These are phyloP conservation scores for Trichoderma brevicompactum DNA, from an alignment of 2,329 filamentous ascomycete species.

Conservation along the genomic window DNA sequence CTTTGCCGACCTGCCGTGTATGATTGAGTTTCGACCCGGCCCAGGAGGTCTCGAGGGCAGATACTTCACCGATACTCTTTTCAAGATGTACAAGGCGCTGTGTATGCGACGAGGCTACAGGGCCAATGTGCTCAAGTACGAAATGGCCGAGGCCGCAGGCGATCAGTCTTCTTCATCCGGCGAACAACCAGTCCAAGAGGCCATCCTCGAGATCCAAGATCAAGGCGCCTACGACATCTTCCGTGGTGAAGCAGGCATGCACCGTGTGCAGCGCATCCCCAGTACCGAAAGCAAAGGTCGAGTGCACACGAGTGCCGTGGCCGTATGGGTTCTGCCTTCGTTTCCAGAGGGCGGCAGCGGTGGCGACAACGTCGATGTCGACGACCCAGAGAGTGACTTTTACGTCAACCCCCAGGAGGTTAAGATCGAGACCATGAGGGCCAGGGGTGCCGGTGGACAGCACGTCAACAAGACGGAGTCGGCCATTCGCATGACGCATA, in stretches of 20 bases:
- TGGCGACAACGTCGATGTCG: conserved; percentile 62
- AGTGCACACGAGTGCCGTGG: conserved; percentile 90
- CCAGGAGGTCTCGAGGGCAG: conserved; percentile 90
- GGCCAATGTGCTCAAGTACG: conserved; percentile 75
- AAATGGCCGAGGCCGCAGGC: conserved; percentile 69
- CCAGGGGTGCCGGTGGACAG: conserved; percentile 89
- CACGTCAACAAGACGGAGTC: conserved; percentile 99
- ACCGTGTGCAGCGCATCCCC: conserved; percentile 91
- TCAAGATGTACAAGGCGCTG: conserved; percentile 87
- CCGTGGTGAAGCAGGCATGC: conserved; percentile 88
- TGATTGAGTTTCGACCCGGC: conserved; percentile 89
- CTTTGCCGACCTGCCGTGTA: conserved; percentile 85
- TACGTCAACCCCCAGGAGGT: conserved; percentile 87
- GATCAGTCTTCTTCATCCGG: conserved; percentile 56
- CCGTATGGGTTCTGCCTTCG: conserved; percentile 88
- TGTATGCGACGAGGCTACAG: conserved; percentile 72
- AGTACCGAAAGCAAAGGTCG: conserved; percentile 89
- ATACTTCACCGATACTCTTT: conserved; percentile 83
- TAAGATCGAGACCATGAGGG: conserved; percentile 84
- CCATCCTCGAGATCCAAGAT: conserved; percentile 79
- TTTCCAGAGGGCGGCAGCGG: conserved; percentile 59
- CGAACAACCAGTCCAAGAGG: conserved; percentile 79
- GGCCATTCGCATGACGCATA: conserved; percentile 88
- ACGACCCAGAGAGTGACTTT: conserved; percentile 89
- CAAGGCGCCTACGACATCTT: conserved; percentile 80